These are phyloP conservation scores for Komagataella phaffii DNA, from an alignment of 805 yeast species.

Conservation along the genomic window DNA sequence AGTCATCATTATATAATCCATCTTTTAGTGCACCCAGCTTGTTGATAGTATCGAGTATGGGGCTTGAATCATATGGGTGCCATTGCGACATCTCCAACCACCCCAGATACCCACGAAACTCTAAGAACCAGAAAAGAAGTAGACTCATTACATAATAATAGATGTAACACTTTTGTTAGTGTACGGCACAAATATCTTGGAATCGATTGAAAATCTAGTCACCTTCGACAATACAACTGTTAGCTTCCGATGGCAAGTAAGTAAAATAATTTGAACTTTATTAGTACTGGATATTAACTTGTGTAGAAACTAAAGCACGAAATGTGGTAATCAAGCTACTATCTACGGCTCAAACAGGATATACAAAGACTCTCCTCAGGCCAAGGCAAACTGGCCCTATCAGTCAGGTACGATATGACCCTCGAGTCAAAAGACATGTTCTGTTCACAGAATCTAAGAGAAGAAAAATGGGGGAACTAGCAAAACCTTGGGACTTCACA, in stretches of 20 bases:
- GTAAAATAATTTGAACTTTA: not conserved
- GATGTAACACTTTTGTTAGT: not conserved
- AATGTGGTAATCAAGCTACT: slow-evolving; percentile 74
- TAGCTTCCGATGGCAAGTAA: slow-evolving; percentile 10
- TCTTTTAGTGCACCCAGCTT: not conserved
- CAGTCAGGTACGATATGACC: slow-evolving; percentile 78
- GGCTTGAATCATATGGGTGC: not conserved
- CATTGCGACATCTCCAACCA: slow-evolving; percentile 1
- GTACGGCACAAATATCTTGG: not conserved
- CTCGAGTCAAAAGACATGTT: slow-evolving; percentile 81
- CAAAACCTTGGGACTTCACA: slow-evolving; percentile 32
- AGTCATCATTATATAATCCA: not conserved
- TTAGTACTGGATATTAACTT: not conserved
- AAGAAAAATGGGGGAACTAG: slow-evolving; percentile 55
- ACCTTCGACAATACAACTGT: not conserved
- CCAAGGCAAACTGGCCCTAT: slow-evolving; percentile 75
- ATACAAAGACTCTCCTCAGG: slow-evolving; percentile 62
- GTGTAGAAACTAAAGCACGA: slow-evolving; percentile 52
- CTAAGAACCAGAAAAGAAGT: not conserved
- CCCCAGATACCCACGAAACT: not conserved
- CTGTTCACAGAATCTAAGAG: slow-evolving; percentile 80
- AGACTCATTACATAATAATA: not conserved
- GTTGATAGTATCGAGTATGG: not conserved
- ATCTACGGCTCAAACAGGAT: slow-evolving; percentile 88
- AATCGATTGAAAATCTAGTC: not conserved